phyloP scores from a whole-genome alignment of 495 filamentous ascomycete species.

The Terfezia boudieri region DNA sequence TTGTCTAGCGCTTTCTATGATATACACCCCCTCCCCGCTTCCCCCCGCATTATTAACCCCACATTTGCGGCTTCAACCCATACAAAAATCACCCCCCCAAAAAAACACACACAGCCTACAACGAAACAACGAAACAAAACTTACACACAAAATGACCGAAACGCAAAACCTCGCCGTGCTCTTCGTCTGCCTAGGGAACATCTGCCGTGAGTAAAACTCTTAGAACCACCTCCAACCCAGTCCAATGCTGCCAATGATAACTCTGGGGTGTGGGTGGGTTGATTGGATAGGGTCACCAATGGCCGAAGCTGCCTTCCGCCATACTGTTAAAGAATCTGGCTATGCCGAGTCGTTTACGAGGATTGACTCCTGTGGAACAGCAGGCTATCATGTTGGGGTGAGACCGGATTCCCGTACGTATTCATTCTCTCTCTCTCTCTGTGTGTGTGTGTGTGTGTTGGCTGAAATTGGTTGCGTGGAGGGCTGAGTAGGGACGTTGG shows the following conservation, averaged over 20 bases:
- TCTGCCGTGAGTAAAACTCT: conserved; percentile 34
- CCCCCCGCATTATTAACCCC: too few relatives aligned
- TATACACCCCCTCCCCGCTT: too few relatives aligned
- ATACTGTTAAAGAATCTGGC: conserved; percentile 31
- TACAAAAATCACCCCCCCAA: too few relatives aligned
- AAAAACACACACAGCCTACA: too few relatives aligned
- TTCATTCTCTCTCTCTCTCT: neutral
- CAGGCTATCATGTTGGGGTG: conserved; percentile 53
- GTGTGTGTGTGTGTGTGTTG: too few relatives aligned
- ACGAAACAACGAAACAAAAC: too few relatives aligned
- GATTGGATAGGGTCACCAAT: conserved; percentile 42
- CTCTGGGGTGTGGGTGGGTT: neutral
- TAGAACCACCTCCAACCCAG: neutral
- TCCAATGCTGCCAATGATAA: neutral
- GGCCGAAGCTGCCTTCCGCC: conserved; percentile 81
- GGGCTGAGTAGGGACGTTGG: conserved; percentile 30
- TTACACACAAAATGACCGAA: neutral
- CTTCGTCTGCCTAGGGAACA: conserved; percentile 94
- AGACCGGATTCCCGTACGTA: conserved; percentile 49
- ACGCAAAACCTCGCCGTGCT: conserved; percentile 43
- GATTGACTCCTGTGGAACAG: conserved; percentile 81
- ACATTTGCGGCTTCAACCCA: too few relatives aligned
- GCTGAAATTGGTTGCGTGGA: too few relatives aligned
- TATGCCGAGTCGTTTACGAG: conserved; percentile 36
- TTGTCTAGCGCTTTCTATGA: too few relatives aligned